Evolutionary conservation across 371 early-diverging fungal genomes (phyloP), one percentile per base, ranked within the genome.

Genomic region (Mortierella sp.): DNA sequence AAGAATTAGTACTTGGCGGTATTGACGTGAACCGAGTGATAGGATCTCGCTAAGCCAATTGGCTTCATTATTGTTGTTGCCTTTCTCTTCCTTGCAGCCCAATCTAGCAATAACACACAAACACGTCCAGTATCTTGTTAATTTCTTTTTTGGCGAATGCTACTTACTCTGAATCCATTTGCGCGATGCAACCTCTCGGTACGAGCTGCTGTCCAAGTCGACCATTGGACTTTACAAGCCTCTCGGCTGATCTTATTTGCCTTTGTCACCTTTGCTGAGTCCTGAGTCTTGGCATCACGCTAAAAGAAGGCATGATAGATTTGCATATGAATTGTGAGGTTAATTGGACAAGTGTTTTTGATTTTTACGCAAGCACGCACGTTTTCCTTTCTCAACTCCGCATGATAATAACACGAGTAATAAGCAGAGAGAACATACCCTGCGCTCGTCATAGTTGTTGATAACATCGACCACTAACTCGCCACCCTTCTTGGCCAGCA

Each of bases 191-290:
- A 77, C 68, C 93, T 89, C 72, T 92, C 94, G 1, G 96, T 89
- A 14, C 94, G 83, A 63, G 91, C 90, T 0, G 94, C 94, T 0
- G 90, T 80, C 93, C 94, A 93, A 0, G 75, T 73, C 0, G 78
- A 72, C 94, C 96, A 98, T 47, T 92, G 83, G 14, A 97, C 85
- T 9, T 88, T 81, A 14, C 94, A 89, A 80, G 92, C 90, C 19
- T 89, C 88, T 58, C 93, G 93, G 19, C 88, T 83, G 24, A 96
- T 93, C 77, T 96, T 94, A 38, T 93, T 95, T 28, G 98, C 97
- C n/a, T 91, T 89, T 0, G 96, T 93, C 13, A 93, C 95, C 31
- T 90, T 76, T 0, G 88, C 38, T 5, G 90, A 87, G 80, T 96
- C 94, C 84, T 98, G 97, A 4, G 76, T 75, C 45, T 72, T 76